These are phyloP conservation scores for Sarocladiaceae sp. DNA, from an alignment of 2,329 filamentous ascomycete species.

Conservation along the genomic window DNA sequence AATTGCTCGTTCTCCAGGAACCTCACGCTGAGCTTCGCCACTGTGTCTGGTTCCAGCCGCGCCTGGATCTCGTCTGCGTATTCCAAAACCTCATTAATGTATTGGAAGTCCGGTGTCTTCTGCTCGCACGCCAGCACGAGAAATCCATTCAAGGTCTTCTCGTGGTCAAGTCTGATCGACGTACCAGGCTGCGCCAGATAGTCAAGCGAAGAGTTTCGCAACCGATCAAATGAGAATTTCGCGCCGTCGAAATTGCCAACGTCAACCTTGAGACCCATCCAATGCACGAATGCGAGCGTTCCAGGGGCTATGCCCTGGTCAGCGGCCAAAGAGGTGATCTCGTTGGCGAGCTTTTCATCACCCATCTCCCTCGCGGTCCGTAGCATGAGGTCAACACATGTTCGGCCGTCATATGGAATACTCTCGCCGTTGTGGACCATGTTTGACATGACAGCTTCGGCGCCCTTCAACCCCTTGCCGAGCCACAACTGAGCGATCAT, in stretches of 20 bases:
- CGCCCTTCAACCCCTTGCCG: conserved; percentile 57
- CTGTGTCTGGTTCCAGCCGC: conserved; percentile 68
- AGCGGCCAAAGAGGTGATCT: conserved; percentile 64
- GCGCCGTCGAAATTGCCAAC: not conserved
- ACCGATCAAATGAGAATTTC: not conserved
- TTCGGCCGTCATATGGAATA: conserved; percentile 43
- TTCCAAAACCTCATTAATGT: conserved; percentile 68
- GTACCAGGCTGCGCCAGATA: too few relatives aligned
- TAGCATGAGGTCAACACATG: conserved; percentile 67
- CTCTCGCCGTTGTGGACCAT: conserved; percentile 51
- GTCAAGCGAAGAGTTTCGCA: not conserved
- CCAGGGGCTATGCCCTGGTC: conserved; percentile 65
- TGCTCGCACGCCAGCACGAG: conserved; percentile 63
- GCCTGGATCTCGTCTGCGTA: conserved; percentile 67
- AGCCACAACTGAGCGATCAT: conserved; percentile 47
- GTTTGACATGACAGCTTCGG: conserved; percentile 56
- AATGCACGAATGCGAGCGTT: conserved; percentile 59
- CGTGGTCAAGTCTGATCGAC: conserved; percentile 38
- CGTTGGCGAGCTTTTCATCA: conserved; percentile 68
- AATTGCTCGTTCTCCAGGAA: conserved; percentile 74
- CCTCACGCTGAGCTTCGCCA: conserved; percentile 66
- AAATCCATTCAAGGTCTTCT: conserved; percentile 65
- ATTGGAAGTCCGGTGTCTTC: conserved; percentile 60
- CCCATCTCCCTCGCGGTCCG: conserved; percentile 65
- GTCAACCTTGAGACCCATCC: not conserved